A percentile compares a stretch with the other conserved stretches of the same genome.
These are phyloP conservation scores for Podaxis rugospora DNA, from an alignment of 768 basidiomycete genomes.

Conservation along the genomic window DNA sequence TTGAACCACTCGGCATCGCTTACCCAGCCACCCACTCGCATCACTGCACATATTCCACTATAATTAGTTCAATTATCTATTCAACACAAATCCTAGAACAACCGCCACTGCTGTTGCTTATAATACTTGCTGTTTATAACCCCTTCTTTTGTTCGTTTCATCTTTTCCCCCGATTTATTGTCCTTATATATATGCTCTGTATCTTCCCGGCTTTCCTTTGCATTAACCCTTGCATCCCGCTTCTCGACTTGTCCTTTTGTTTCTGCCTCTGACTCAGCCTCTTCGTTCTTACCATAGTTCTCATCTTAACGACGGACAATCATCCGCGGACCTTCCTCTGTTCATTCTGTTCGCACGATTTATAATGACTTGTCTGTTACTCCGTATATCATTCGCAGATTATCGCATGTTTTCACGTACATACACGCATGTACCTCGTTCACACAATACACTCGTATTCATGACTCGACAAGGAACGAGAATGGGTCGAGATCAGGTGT, in stretches of 20 bases:
- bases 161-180: slow-evolving; percentile 11
- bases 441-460: background rate
- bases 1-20: background rate
- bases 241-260: background rate
- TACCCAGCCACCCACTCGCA: slow-evolving; percentile 1
- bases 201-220: background rate
- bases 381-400: background rate
- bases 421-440: background rate
- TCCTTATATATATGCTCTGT: background rate
- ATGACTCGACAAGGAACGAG: background rate
- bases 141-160: slow-evolving; percentile 6
- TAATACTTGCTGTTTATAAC: slow-evolving; percentile 1
- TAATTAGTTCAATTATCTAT: background rate
- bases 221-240: background rate
- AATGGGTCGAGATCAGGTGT: background rate
- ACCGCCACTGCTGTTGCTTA: slow-evolving; percentile 3
- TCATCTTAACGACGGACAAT: background rate
- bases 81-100: background rate
- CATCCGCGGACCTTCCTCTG: background rate
- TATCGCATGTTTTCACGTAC: background rate
- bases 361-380: background rate
- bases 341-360: background rate
- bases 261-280: background rate
- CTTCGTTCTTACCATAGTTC: background rate
- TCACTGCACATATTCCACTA: slow-evolving; percentile 2